These are phyloP conservation scores for Trichoderma sp. DNA, from an alignment of 2,329 filamentous ascomycete genomes.

Conservation along the genomic window DNA sequence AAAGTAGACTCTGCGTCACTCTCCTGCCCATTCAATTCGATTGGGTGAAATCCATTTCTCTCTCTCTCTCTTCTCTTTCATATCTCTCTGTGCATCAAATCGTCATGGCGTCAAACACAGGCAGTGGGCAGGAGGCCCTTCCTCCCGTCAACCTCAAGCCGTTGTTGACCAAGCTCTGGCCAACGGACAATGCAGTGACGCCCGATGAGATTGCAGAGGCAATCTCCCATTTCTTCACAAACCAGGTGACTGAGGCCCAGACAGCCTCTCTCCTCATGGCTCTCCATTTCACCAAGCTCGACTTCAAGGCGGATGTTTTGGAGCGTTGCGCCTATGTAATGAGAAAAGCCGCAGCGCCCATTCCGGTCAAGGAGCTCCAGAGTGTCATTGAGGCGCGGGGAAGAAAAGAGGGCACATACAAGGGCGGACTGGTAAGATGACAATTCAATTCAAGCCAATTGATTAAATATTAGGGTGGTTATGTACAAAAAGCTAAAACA, in stretches of 20 bases:
- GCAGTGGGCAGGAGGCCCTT: constrained; percentile 36
- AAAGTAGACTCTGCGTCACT: neutral
- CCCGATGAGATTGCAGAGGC: constrained; percentile 87
- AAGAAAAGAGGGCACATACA: constrained; percentile 72
- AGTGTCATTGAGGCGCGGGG: constrained; percentile 63
- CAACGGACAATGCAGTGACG: constrained; percentile 58
- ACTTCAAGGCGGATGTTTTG: constrained; percentile 82
- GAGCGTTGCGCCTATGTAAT: constrained; percentile 83
- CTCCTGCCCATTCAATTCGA: neutral
- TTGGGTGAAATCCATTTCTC: neutral
- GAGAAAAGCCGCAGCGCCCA: constrained; percentile 74
- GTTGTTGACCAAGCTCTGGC: constrained; percentile 75
- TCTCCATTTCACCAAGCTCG: constrained; percentile 86
- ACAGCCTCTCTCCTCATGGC: constrained; percentile 85
- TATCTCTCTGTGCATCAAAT: constrained; percentile 8
- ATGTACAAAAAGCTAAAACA: neutral
- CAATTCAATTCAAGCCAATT: neutral
- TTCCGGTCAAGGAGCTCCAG: constrained; percentile 67
- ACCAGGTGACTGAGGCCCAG: constrained; percentile 86
- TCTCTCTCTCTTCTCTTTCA: constrained; percentile 1
- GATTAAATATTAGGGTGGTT: constrained; percentile 28
- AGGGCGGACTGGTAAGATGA: constrained; percentile 75
- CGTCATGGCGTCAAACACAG: constrained; percentile 37
- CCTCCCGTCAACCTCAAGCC: constrained; percentile 65
- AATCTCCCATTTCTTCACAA: constrained; percentile 87